Conservation (phyloP, 495 filamentous ascomycete species). For the Aspergillus incahuasiensis region DNA sequence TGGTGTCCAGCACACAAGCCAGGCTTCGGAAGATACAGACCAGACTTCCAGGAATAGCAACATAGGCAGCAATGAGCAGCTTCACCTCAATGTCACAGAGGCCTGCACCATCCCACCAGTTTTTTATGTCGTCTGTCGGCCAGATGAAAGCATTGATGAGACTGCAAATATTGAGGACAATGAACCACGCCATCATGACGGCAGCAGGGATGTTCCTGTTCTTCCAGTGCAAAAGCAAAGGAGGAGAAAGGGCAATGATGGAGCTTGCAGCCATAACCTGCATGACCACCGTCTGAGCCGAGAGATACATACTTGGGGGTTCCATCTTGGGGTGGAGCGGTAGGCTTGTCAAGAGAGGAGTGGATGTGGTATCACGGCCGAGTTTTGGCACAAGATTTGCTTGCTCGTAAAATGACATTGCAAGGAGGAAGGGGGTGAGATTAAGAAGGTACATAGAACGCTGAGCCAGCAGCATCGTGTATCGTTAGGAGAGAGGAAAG, state of each 20-base stretch:
- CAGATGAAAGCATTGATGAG: conserved; percentile 79
- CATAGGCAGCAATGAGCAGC: conserved; percentile 55
- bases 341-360: neutral
- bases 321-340: conserved; percentile 5
- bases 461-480: conserved; percentile 9
- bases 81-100: conserved; percentile 84
- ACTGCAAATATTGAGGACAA: conserved; percentile 61
- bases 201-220: conserved; percentile 47
- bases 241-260: conserved; percentile 48
- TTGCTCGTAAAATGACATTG: neutral
- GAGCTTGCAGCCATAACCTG: conserved; percentile 53
- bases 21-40: conserved; percentile 72
- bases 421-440: neutral
- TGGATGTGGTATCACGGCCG: neutral
- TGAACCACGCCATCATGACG: conserved; percentile 59
- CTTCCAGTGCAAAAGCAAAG: conserved; percentile 36
- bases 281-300: conserved; percentile 33
- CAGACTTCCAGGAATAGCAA: conserved; percentile 59
- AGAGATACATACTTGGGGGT: neutral
- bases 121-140: conserved; percentile 61
- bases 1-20: conserved; percentile 63
- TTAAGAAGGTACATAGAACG: conserved; percentile 6
- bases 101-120: conserved; percentile 68
- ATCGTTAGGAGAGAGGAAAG: conserved; percentile 2
- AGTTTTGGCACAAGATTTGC: neutral